A percentile compares a stretch with the other conserved stretches of the same genome.
phyloP scores from a whole-genome alignment of 2,329 filamentous ascomycete genomes.

The Mollisiaceae sp. region DNA sequence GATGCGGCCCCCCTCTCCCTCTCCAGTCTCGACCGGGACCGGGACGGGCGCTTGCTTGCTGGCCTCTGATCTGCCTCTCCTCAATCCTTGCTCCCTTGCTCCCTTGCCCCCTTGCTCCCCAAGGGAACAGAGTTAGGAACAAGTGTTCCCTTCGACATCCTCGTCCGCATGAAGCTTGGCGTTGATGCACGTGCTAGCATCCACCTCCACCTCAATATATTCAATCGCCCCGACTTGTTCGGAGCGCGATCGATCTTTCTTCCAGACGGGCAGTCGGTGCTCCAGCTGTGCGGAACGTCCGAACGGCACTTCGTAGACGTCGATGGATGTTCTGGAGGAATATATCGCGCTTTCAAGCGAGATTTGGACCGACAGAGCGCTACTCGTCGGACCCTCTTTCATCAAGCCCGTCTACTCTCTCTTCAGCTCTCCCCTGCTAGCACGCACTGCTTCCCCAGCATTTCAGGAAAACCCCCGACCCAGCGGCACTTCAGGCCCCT shows the following conservation, averaged over 20 bases:
- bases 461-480: conserved; percentile 9
- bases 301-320: not conserved
- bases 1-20: not conserved
- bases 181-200: not conserved
- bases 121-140: too few relatives aligned
- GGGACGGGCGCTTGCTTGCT: too few relatives aligned
- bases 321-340: not conserved
- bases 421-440: conserved; percentile 2
- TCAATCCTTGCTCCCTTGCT: too few relatives aligned
- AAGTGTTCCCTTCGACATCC: not conserved
- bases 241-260: conserved; percentile 3
- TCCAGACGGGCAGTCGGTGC: not conserved
- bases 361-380: conserved; percentile 1
- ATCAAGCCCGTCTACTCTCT: not conserved
- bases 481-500: not conserved
- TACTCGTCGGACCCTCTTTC: not conserved
- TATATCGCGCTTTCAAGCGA: not conserved
- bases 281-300: not conserved
- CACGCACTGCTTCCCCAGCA: conserved; percentile 1
- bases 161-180: conserved; percentile 3
- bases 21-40: too few relatives aligned
- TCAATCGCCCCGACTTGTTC: not conserved
- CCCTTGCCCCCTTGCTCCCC: too few relatives aligned
- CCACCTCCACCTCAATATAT: conserved; percentile 1
- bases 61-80: too few relatives aligned